Evolutionary conservation across 257 asterid genomes (phyloP).

Genomic region (Gardenia jasminoides): DNA sequence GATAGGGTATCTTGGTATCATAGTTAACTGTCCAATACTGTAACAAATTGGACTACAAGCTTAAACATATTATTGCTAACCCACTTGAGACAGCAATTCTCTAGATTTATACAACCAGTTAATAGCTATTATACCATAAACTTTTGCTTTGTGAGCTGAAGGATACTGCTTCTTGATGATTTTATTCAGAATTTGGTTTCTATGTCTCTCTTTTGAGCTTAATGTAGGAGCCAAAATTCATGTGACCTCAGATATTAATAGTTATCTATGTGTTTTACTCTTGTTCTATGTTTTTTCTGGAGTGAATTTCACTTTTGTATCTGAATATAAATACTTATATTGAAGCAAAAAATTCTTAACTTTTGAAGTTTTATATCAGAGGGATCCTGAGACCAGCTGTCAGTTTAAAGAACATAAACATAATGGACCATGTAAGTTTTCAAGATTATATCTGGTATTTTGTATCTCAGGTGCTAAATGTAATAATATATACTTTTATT

Average conservation of each 20-base stretch:
- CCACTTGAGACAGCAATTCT: not conserved
- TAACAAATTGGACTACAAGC: slow-evolving; percentile 4
- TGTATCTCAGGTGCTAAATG: not conserved
- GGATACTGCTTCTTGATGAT: not conserved
- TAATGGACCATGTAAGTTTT: slow-evolving; percentile 68
- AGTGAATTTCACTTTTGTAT: slow-evolving; percentile 1
- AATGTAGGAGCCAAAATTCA: not conserved
- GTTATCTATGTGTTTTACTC: not conserved
- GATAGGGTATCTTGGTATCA: not conserved
- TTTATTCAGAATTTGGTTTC: not conserved
- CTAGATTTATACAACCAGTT: not conserved
- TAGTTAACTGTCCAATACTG: not conserved
- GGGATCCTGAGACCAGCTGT: slow-evolving; percentile 84
- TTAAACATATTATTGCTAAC: not conserved
- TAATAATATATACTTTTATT: slow-evolving; percentile 37
- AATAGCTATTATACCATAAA: not conserved
- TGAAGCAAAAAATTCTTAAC: slow-evolving; percentile 3
- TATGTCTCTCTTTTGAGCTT: not conserved
- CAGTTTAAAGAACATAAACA: slow-evolving; percentile 61
- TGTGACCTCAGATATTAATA: not conserved
- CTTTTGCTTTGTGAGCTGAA: not conserved
- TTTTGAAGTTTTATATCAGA: slow-evolving; percentile 35
- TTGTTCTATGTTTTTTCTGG: not conserved
- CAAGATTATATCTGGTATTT: slow-evolving; percentile 6
- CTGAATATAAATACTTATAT: not conserved